phyloP scores from a whole-genome alignment of 305 asterid genomes.

The Fraxinus xanthoxyloides region DNA sequence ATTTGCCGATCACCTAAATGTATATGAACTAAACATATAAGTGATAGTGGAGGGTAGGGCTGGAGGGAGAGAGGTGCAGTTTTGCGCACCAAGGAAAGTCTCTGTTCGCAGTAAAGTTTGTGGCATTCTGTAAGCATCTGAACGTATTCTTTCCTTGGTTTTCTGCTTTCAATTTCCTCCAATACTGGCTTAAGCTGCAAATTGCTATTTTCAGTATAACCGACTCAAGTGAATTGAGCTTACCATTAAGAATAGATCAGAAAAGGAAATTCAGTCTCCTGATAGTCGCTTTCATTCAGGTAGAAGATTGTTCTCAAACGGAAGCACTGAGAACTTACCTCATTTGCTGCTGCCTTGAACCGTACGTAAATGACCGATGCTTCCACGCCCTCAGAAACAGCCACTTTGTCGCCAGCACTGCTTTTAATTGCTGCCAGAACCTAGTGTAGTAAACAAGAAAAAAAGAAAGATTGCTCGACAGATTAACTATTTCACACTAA shows the following conservation, averaged over 20 bases:
- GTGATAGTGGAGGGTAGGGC: not conserved
- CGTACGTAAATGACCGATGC: constrained; percentile 92
- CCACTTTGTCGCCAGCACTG: constrained; percentile 66
- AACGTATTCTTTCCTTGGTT: constrained; percentile 86
- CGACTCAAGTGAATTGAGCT: constrained; percentile 11
- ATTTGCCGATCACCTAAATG: not conserved
- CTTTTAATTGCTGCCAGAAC: constrained; percentile 79
- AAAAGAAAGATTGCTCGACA: constrained; percentile 1
- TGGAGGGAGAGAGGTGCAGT: constrained; percentile 10
- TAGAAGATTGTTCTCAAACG: constrained; percentile 1
- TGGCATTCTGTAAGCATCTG: constrained; percentile 94
- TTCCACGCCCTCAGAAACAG: constrained; percentile 92
- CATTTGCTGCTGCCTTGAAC: constrained; percentile 97
- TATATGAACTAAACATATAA: constrained; percentile 5
- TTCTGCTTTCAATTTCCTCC: constrained; percentile 95
- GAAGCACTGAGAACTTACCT: constrained; percentile 45
- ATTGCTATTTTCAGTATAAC: constrained; percentile 21
- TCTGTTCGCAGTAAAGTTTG: constrained; percentile 93
- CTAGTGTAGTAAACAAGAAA: constrained; percentile 35
- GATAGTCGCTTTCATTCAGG: constrained; percentile 15
- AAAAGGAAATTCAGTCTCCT: not conserved
- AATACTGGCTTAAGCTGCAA: constrained; percentile 89
- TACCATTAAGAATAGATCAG: not conserved
- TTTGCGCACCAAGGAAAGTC: constrained; percentile 80
- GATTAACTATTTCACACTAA: constrained; percentile 18